A percentile compares a stretch with the other conserved stretches of the same genome.
Evolutionary conservation across 257 asterid genomes (phyloP).

Genomic region (Solanum acaule): DNA sequence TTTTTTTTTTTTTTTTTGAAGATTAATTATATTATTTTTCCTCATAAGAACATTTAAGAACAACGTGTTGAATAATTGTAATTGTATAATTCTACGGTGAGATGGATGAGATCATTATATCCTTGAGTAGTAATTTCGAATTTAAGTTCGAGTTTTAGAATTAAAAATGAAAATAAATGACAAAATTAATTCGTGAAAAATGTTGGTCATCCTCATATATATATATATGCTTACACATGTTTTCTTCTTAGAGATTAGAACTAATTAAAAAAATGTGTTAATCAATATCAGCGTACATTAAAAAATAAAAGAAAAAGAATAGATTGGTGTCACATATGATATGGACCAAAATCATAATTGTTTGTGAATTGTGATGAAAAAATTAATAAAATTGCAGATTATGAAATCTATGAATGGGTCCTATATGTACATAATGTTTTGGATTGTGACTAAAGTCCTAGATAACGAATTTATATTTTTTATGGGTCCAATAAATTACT

Average conservation of each 20-base stretch:
- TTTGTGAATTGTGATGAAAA: neutral
- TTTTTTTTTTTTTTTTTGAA: neutral
- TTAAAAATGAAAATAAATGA: neutral
- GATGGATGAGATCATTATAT: neutral
- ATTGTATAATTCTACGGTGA: neutral
- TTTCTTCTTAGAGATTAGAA: neutral
- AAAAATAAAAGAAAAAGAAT: neutral
- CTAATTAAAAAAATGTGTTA: neutral
- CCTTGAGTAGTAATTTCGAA: neutral
- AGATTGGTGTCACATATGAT: neutral
- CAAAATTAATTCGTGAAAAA: no score
- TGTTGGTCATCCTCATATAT: neutral
- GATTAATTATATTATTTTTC: no score
- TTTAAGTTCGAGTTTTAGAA: neutral
- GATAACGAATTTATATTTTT: neutral
- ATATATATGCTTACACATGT: neutral
- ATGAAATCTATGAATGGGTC: neutral
- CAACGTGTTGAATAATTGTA: neutral
- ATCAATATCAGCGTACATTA: neutral
- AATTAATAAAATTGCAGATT: neutral
- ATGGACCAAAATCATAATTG: neutral
- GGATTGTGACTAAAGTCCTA: neutral
- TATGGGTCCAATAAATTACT: neutral
- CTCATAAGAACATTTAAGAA: no score
- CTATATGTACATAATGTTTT: neutral